Percentiles rank a stretch among this genome's conserved stretches.
These are phyloP conservation scores for Phytophthora colocasiae DNA, from an alignment of 352 stramenopile genomes.

Conservation along the genomic window DNA sequence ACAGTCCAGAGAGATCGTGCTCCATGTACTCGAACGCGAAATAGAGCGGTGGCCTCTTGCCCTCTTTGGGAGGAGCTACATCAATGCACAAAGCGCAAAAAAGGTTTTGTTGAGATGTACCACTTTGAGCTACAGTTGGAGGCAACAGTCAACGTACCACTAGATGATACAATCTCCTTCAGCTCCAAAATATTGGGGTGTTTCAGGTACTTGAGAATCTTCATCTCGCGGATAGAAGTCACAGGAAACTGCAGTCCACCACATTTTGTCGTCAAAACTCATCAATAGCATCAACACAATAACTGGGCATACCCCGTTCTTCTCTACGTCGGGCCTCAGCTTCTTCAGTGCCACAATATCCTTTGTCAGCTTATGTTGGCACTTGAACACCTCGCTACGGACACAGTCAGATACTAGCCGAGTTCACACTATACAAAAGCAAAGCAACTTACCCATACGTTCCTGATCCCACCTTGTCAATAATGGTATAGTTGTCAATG, in stretches of 20 bases:
- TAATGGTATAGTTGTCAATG: conserved; percentile 90
- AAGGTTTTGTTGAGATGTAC: conserved; percentile 14
- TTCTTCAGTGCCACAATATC: conserved; percentile 91
- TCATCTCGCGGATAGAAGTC: conserved; percentile 97
- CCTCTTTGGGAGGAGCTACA: conserved; percentile 78
- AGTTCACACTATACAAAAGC: neutral
- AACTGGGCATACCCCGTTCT: conserved; percentile 74
- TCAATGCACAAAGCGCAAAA: conserved; percentile 5
- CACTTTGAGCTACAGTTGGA: neutral
- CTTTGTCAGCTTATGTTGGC: conserved; percentile 87
- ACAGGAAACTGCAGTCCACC: conserved; percentile 84
- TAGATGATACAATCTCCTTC: conserved; percentile 95
- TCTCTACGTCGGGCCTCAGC: conserved; percentile 82
- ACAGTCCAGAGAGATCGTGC: conserved; percentile 81
- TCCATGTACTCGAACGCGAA: conserved; percentile 91
- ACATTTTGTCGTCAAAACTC: neutral
- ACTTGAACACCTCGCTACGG: conserved; percentile 88
- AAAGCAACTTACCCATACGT: conserved; percentile 77
- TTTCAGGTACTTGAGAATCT: conserved; percentile 96
- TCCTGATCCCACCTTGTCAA: conserved; percentile 87
- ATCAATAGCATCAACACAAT: neutral
- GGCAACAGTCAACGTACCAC: conserved; percentile 40
- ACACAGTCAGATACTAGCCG: conserved; percentile 6
- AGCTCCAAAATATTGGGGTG: conserved; percentile 96
- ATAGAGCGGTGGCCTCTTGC: conserved; percentile 84